phyloP scores from a whole-genome alignment of 306 rosid species.

The Oxytropis ochrocephala region DNA sequence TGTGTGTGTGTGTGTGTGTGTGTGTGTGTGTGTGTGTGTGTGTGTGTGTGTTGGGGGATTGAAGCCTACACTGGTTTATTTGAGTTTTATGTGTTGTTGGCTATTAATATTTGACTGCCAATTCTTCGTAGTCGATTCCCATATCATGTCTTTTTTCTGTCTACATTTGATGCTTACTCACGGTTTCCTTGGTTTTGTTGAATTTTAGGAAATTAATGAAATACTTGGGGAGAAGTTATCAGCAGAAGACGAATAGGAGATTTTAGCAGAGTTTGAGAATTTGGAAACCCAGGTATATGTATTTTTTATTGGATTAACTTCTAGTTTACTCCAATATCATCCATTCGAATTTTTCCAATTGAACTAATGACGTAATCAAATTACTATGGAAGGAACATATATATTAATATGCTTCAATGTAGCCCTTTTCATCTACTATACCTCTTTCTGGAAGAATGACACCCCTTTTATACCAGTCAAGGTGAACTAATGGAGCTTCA shows the following conservation, averaged over 20 bases:
- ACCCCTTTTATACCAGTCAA: not conserved
- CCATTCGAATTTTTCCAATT: not conserved
- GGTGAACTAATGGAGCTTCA: not conserved
- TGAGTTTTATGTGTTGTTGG: no score
- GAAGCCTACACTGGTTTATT: no score
- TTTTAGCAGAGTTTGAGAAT: slow-evolving; percentile 79
- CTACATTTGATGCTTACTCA: slow-evolving; percentile 8
- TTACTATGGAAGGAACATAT: not conserved
- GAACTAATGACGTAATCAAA: not conserved
- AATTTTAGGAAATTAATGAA: slow-evolving; percentile 76
- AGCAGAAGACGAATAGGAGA: slow-evolving; percentile 85
- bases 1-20: no score
- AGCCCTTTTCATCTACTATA: not conserved
- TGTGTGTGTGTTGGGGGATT: no score
- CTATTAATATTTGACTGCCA: not conserved
- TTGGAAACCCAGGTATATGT: slow-evolving; percentile 71
- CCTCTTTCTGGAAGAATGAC: not conserved
- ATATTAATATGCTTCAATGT: not conserved
- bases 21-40: no score
- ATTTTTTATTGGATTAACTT: no score
- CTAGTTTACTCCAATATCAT: not conserved
- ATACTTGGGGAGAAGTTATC: slow-evolving; percentile 87
- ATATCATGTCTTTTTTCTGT: not conserved
- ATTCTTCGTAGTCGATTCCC: slow-evolving; percentile 18
- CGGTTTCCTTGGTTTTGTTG: slow-evolving; percentile 13